Evolutionary conservation across 495 filamentous ascomycete genomes (phyloP).

Genomic region (Achaetomiella virescens): DNA sequence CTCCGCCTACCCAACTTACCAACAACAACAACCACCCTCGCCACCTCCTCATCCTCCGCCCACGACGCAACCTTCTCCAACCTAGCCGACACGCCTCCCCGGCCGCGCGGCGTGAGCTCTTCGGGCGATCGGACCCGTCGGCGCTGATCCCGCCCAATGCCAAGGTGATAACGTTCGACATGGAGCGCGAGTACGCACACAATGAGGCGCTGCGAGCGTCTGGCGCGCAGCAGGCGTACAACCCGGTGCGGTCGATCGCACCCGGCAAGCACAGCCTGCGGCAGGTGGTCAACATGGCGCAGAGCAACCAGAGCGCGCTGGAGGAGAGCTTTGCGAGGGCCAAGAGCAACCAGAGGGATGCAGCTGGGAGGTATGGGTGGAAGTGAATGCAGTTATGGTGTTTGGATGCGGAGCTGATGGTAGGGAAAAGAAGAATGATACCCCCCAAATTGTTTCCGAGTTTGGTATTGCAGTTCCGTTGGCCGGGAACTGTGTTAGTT

Average conservation of each 20-base stretch:
- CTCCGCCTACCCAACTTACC: constrained; percentile 31
- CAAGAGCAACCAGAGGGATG: constrained; percentile 67
- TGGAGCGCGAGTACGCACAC: constrained; percentile 72
- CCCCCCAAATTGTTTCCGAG: too few relatives aligned
- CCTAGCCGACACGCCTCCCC: constrained; percentile 64
- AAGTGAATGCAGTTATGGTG: constrained; percentile 1
- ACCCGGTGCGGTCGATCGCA: constrained; percentile 77
- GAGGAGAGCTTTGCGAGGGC: constrained; percentile 83
- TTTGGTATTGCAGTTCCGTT: too few relatives aligned
- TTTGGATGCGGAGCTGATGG: not conserved
- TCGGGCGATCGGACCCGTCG: constrained; percentile 53
- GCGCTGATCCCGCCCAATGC: constrained; percentile 26
- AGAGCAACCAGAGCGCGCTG: constrained; percentile 71
- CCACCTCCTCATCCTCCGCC: not conserved
- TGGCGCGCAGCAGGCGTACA: constrained; percentile 62
- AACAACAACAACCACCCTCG: constrained; percentile 12
- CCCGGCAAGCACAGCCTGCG: constrained; percentile 82
- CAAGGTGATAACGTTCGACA: constrained; percentile 73
- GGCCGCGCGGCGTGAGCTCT: constrained; percentile 69
- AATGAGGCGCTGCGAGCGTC: constrained; percentile 69
- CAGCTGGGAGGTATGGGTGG: constrained; percentile 78
- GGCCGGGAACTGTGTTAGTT: not conserved
- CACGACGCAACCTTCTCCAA: constrained; percentile 44
- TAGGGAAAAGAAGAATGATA: too few relatives aligned
- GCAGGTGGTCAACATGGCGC: constrained; percentile 77